Base-by-base conservation (phyloP, 805 yeast species). In the Wickerhamiella shivajii region DNA sequence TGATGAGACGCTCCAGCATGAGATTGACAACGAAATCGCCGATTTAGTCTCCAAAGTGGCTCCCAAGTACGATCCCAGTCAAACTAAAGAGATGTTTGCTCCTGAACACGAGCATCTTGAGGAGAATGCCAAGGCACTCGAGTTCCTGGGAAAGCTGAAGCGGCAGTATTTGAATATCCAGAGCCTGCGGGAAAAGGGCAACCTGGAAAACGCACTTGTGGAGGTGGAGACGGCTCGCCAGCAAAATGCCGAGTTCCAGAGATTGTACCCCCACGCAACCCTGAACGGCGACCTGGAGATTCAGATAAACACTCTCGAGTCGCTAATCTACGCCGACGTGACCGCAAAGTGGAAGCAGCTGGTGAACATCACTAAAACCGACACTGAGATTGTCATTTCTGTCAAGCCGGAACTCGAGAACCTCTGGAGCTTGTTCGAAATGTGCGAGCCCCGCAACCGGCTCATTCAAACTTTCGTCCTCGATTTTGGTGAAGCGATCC, bases 221-320 rank as follows among this genome's bases (percentile, higher is more conserved):
- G 34, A 31, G 34, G 21, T 18, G 25, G 20, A 19, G 13, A 22
- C 29, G 11, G 21, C 25, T 18, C 16, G 34, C 34, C 3, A 25
- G 18, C 14, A 21, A 25, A 13, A 25, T 11, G 20, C 18, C 27
- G 4, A n/a, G 23, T 4, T 18, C 21, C 7, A 18, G 25, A 19
- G n/a, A n/a, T n/a, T n/a, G n/a, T 6, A 22, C 16, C 29, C 34
- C 18, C 29, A 18, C 8, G 15, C 22, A 15, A 14, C 13, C 2
- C 12, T 25, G 2, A 11, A 15, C 11, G 16, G 16, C 5, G 34
- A 31, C n/a, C 18, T 31, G 6, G 10, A 15, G 3, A 14, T 10
- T 7, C 27, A 20, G 14, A n/a, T 25, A 7, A 21, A 19, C 6
- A 6, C 8, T 11, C 11, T 31, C 8, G 15, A n/a, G 8, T 24